These are phyloP conservation scores for Fraxinus platypoda DNA, from an alignment of 305 asterid species.

Conservation along the genomic window DNA sequence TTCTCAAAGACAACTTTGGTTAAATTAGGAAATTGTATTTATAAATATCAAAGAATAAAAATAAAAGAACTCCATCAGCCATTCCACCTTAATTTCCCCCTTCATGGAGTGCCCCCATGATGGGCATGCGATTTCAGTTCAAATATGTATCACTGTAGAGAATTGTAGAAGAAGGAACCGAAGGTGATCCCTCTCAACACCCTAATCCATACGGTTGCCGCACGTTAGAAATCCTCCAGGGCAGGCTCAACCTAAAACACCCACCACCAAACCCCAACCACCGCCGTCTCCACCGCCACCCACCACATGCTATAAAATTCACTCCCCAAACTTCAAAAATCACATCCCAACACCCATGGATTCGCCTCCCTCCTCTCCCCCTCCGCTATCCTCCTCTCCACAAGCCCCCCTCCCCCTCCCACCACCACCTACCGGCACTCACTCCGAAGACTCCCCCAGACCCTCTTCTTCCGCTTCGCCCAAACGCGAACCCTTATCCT, in stretches of 20 bases:
- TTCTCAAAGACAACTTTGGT: background rate
- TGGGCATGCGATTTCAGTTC: background rate
- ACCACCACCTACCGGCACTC: constrained; percentile 11
- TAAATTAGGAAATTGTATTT: background rate
- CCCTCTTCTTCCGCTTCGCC: constrained; percentile 32
- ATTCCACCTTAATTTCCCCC: background rate
- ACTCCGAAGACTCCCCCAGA: constrained; percentile 23
- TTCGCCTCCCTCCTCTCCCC: constrained; percentile 32
- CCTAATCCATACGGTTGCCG: constrained; percentile 26
- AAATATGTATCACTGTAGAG: constrained; percentile 11
- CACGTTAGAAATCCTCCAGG: constrained; percentile 18
- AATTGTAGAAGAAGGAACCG: constrained; percentile 24
- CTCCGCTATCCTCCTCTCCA: background rate
- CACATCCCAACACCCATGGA: constrained; percentile 15
- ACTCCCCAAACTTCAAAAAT: constrained; percentile 8
- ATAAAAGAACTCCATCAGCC: background rate
- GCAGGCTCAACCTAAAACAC: constrained; percentile 11
- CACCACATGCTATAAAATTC: constrained; percentile 7
- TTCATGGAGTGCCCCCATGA: background rate
- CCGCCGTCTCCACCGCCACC: constrained; percentile 18
- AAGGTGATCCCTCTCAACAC: constrained; percentile 21
- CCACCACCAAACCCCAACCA: constrained; percentile 1
- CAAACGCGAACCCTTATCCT: constrained; percentile 17
- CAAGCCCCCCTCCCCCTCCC: constrained; percentile 11
- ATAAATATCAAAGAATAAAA: background rate